These are phyloP conservation scores for Paraconiothyrium sp. DNA, from an alignment of 2,329 filamentous ascomycete genomes.

Conservation along the genomic window DNA sequence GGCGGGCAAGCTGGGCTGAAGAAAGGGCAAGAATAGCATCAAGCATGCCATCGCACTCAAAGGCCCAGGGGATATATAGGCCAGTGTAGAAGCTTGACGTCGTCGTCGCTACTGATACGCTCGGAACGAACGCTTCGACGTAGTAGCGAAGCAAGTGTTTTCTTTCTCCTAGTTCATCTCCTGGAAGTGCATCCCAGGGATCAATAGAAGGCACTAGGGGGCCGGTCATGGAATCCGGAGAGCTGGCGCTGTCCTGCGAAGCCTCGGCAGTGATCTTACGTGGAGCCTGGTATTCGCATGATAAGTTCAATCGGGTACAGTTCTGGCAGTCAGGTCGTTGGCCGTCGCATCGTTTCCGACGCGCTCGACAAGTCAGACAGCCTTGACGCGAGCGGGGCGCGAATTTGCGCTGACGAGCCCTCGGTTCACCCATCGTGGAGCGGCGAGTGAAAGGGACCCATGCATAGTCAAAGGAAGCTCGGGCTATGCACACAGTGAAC, in stretches of 20 bases:
- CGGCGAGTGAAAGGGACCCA: constrained; percentile 2
- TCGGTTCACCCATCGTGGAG: constrained; percentile 43
- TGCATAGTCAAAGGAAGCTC: constrained; percentile 10
- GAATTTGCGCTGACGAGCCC: constrained; percentile 48
- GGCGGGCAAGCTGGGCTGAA: constrained; percentile 45
- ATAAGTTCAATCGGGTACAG: constrained; percentile 47
- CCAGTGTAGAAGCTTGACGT: constrained; percentile 47
- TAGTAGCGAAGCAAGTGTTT: constrained; percentile 48
- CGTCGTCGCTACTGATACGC: constrained; percentile 48
- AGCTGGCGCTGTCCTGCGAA: constrained; percentile 20
- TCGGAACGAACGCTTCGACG: constrained; percentile 47
- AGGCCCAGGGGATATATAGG: constrained; percentile 50
- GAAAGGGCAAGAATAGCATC: constrained; percentile 48
- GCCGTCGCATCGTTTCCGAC: constrained; percentile 48
- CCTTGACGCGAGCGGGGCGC: constrained; percentile 48
- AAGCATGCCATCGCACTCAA: constrained; percentile 46
- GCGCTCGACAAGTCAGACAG: constrained; percentile 47
- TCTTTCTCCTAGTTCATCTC: constrained; percentile 34
- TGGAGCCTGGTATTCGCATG: constrained; percentile 47
- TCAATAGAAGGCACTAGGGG: constrained; percentile 35
- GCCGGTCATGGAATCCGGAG: constrained; percentile 26
- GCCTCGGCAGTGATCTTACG: constrained; percentile 33
- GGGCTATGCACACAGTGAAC: not conserved
- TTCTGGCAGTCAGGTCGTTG: constrained; percentile 46
- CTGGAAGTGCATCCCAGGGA: constrained; percentile 42